Evolutionary conservation across 1,284 basidiomycete genomes (phyloP).

Genomic region (Lentinus polychrous): DNA sequence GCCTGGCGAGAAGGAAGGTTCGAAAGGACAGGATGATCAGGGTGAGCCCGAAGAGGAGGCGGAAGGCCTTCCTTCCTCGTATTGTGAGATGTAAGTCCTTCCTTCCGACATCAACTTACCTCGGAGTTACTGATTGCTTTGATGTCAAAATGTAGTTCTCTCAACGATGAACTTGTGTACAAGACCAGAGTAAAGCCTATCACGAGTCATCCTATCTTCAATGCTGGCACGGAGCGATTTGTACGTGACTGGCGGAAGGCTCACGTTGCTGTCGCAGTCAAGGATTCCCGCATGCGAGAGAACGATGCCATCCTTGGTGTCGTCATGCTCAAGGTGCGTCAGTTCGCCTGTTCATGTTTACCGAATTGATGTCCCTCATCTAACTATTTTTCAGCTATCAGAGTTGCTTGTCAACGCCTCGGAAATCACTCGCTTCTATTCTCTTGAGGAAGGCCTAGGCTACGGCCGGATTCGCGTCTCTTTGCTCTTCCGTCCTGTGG

Average conservation of each 20-base stretch:
- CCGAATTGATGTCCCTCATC: not conserved
- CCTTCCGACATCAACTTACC: not conserved
- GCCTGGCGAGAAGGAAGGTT: not conserved
- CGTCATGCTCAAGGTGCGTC: constrained; percentile 33
- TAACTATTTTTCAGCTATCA: constrained; percentile 21
- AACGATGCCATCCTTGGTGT: constrained; percentile 65
- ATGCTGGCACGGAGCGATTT: constrained; percentile 60
- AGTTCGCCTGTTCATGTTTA: too few relatives aligned
- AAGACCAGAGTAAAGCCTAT: constrained; percentile 39
- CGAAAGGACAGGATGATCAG: constrained; percentile 49
- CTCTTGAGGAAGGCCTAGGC: constrained; percentile 48
- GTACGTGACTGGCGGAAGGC: constrained; percentile 55
- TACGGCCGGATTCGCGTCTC: constrained; percentile 43
- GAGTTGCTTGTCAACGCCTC: constrained; percentile 35
- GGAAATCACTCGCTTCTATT: constrained; percentile 40
- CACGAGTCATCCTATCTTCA: constrained; percentile 59
- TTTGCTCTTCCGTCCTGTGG: constrained; percentile 47
- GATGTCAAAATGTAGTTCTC: constrained; percentile 23
- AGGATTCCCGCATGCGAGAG: constrained; percentile 48
- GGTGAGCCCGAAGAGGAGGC: constrained; percentile 44
- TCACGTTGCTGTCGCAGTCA: constrained; percentile 53
- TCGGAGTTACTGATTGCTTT: not conserved
- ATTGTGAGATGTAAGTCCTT: constrained; percentile 38
- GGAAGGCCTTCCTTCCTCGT: constrained; percentile 47
- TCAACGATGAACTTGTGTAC: constrained; percentile 56